These are phyloP conservation scores for Xylaria sp. DNA, from an alignment of 2,329 filamentous ascomycete species.

Conservation along the genomic window DNA sequence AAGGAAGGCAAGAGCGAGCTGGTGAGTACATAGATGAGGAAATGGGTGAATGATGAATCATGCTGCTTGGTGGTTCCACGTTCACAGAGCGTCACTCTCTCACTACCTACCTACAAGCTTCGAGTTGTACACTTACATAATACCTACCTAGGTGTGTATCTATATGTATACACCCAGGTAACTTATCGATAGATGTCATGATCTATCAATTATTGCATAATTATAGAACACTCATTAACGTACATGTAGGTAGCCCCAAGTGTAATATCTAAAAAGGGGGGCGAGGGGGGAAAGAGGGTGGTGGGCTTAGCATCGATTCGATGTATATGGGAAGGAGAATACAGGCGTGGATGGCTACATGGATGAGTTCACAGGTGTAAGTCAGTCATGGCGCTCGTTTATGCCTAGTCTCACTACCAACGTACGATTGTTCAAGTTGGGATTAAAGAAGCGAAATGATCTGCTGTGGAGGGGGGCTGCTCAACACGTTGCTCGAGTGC, in stretches of 20 bases:
- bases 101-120: background rate
- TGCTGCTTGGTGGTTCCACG: background rate
- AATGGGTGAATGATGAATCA: background rate
- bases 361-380: background rate
- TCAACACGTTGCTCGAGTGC: background rate
- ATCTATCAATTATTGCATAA: too few relatives aligned
- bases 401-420: background rate
- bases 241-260: too few relatives aligned
- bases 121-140: background rate
- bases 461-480: background rate
- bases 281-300: too few relatives aligned
- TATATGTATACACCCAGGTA: background rate
- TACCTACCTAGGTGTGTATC: background rate
- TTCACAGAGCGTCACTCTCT: background rate
- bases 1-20: constrained; percentile 6
- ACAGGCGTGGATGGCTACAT: constrained; percentile 1
- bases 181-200: too few relatives aligned
- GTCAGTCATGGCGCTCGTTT: background rate
- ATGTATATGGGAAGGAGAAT: background rate
- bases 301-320: too few relatives aligned
- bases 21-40: background rate
- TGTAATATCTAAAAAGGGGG: too few relatives aligned
- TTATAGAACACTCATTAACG: too few relatives aligned
- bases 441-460: background rate
- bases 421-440: background rate